These are phyloP conservation scores for Tubosaeta brunneosetosa DNA, from an alignment of 768 basidiomycete species.

Conservation along the genomic window DNA sequence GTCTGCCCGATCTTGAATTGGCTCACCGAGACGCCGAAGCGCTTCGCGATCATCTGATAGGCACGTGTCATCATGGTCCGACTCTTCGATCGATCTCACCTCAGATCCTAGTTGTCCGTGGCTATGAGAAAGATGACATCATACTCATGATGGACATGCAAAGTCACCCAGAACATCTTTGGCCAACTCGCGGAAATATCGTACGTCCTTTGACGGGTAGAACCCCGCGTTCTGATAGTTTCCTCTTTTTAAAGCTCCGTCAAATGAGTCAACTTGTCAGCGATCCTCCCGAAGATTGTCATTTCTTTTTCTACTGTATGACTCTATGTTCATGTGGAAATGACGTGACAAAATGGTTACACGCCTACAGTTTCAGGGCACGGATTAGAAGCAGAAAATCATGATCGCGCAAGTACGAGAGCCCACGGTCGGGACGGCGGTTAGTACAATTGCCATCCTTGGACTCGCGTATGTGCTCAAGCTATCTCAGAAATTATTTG, in stretches of 20 bases:
- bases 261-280: conserved; percentile 41
- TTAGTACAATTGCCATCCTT: conserved; percentile 11
- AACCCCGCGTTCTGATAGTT: neutral
- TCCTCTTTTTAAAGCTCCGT: neutral
- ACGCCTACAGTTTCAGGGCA: conserved; percentile 18
- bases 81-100: conserved; percentile 1
- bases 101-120: conserved; percentile 29
- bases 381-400: conserved; percentile 12
- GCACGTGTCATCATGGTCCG: conserved; percentile 1
- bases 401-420: conserved; percentile 33
- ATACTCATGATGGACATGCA: conserved; percentile 40
- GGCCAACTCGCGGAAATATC: conserved; percentile 43
- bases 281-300: conserved; percentile 38
- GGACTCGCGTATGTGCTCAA: neutral
- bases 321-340: too few species aligned
- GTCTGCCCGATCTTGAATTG: conserved; percentile 7
- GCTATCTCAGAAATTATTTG: conserved; percentile 16
- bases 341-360: neutral
- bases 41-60: conserved; percentile 15
- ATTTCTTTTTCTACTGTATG: conserved; percentile 55
- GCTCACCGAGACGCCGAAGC: conserved; percentile 18
- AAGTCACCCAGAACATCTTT: conserved; percentile 23
- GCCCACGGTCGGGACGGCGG: conserved; percentile 50
- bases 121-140: conserved; percentile 38
- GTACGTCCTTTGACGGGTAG: conserved; percentile 25